Evolutionary conservation across 305 asterid genomes (phyloP).

Genomic region (Euphrasia arctica): DNA sequence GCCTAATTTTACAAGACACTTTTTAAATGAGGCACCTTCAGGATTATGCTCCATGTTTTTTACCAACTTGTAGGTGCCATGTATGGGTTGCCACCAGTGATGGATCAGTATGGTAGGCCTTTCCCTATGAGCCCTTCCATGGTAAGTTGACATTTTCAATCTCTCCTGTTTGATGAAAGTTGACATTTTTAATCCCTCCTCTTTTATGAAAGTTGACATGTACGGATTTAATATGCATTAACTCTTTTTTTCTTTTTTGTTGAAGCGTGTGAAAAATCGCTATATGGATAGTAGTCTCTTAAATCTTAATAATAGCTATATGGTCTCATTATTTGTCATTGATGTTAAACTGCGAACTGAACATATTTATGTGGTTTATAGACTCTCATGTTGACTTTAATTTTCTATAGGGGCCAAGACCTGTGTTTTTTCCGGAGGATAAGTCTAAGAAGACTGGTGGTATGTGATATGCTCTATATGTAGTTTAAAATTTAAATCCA

Average conservation of each 20-base stretch:
- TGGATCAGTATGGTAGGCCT: constrained; percentile 69
- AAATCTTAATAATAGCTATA: neutral
- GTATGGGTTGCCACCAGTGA: constrained; percentile 73
- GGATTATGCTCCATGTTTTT: constrained; percentile 11
- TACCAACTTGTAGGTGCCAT: constrained; percentile 54
- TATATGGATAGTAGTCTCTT: neutral
- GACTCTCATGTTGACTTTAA: constrained; percentile 26
- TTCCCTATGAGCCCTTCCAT: constrained; percentile 68
- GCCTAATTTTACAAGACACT: neutral
- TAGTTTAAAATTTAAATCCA: neutral
- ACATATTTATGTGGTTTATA: constrained; percentile 2
- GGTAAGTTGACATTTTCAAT: constrained; percentile 42
- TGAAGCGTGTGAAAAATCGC: neutral
- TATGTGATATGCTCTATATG: constrained; percentile 18
- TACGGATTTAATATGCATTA: neutral
- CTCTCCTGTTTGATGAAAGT: neutral
- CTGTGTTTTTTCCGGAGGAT: constrained; percentile 63
- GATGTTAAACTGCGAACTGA: constrained; percentile 10
- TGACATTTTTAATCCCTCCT: neutral
- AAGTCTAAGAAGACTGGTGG: constrained; percentile 53
- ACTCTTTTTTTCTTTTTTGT: neutral
- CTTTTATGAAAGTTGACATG: no score
- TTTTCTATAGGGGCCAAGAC: constrained; percentile 63
- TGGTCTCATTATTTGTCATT: constrained; percentile 10
- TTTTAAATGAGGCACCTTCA: constrained; percentile 10